These are phyloP conservation scores for Pyricularia grisea DNA, from an alignment of 2,329 filamentous ascomycete species.

Conservation along the genomic window DNA sequence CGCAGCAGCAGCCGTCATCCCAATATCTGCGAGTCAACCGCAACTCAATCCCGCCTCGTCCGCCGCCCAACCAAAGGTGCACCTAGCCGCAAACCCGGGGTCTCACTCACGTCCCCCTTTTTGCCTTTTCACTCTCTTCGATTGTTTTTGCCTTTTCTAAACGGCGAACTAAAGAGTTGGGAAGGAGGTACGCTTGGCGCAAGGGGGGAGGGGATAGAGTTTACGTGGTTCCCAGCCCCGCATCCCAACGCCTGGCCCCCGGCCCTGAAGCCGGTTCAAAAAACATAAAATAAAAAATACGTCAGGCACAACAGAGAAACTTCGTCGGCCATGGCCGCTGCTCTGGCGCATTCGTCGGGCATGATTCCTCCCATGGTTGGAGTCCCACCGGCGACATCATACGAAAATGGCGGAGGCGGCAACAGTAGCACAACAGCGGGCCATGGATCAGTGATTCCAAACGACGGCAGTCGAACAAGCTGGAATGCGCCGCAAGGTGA, in stretches of 20 bases:
- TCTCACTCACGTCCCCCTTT: not conserved
- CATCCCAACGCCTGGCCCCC: not conserved
- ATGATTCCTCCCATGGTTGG: conserved; percentile 1
- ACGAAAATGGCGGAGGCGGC: not conserved
- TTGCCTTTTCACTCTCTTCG: not conserved
- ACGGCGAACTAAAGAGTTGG: not conserved
- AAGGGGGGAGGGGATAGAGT: not conserved
- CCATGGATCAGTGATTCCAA: not conserved
- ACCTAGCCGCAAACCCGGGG: not conserved
- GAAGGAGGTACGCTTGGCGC: not conserved
- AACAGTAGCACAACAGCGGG: not conserved
- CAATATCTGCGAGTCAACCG: not conserved
- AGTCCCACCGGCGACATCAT: conserved; percentile 1
- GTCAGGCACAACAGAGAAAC: not conserved
- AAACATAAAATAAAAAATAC: conserved; percentile 4
- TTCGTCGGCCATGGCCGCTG: conserved; percentile 2
- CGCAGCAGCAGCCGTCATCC: not conserved
- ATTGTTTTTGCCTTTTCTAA: not conserved
- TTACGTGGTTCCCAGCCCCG: not conserved
- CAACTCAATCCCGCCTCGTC: not conserved
- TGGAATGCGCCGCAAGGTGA: not conserved
- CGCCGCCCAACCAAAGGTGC: not conserved
- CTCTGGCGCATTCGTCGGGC: conserved; percentile 5
- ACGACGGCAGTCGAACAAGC: not conserved
- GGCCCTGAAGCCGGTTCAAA: not conserved